A percentile compares a stretch with the other conserved stretches of the same genome.
These are phyloP conservation scores for Amanita thiersii DNA, from an alignment of 768 basidiomycete genomes.

Conservation along the genomic window DNA sequence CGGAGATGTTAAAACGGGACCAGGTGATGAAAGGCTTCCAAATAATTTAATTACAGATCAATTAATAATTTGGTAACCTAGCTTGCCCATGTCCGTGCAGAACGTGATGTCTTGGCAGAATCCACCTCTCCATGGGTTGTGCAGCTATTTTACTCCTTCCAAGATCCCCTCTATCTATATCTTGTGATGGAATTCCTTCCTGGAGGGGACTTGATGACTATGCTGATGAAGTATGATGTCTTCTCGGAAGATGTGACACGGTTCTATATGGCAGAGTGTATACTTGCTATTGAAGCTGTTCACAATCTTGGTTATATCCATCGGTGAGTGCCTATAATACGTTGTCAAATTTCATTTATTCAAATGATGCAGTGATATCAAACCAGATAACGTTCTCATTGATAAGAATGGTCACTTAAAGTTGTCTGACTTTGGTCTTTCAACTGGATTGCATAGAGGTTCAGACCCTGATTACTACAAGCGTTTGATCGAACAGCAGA, in stretches of 20 bases:
- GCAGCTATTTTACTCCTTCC: conserved; percentile 96
- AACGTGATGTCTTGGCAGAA: conserved; percentile 93
- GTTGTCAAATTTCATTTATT: neutral
- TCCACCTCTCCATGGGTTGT: conserved; percentile 98
- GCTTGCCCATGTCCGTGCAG: conserved; percentile 96
- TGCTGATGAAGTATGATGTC: conserved; percentile 99
- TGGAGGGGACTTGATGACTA: conserved; percentile 99
- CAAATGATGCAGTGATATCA: conserved; percentile 74
- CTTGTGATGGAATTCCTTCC: conserved; percentile 86
- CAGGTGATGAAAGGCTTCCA: conserved; percentile 49
- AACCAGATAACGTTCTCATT: conserved; percentile 98
- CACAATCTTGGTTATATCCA: conserved; percentile 99
- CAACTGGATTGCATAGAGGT: conserved; percentile 94
- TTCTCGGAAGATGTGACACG: conserved; percentile 98
- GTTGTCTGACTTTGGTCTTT: conserved; percentile 95
- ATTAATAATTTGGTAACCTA: conserved; percentile 20
- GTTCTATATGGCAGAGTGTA: conserved; percentile 99
- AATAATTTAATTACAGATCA: neutral
- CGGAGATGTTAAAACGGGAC: conserved; percentile 99
- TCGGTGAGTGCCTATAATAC: conserved; percentile 51
- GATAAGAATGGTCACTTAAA: conserved; percentile 97
- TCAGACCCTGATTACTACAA: conserved; percentile 95
- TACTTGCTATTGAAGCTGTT: conserved; percentile 95
- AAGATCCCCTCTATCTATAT: conserved; percentile 92
- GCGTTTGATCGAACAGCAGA: conserved; percentile 58